A percentile compares a stretch with the other conserved stretches of the same genome.
Evolutionary conservation across 768 basidiomycete species (phyloP).

Genomic region (Inosperma sp.): DNA sequence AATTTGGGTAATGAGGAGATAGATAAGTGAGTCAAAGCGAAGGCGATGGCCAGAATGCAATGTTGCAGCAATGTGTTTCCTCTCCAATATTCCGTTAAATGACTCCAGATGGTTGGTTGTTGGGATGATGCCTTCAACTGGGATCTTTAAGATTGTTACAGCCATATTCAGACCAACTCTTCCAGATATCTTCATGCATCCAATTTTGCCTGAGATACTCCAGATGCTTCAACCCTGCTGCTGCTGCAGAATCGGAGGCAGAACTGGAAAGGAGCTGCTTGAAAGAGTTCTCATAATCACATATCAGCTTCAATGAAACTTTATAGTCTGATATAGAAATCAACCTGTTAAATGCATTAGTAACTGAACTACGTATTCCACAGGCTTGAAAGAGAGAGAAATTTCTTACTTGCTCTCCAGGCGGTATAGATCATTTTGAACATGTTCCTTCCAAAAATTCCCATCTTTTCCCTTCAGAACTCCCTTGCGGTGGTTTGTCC

Average conservation of each 20-base stretch:
- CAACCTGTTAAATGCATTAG: too few species aligned
- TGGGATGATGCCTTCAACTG: slow-evolving; percentile 27
- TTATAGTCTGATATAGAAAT: too few species aligned
- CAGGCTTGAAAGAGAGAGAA: too few species aligned
- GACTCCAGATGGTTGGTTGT: slow-evolving; percentile 41
- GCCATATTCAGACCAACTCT: background rate
- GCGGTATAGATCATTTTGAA: too few species aligned
- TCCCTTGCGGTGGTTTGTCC: slow-evolving; percentile 25
- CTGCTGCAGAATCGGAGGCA: too few species aligned
- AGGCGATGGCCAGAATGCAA: slow-evolving; percentile 27
- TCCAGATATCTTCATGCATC: background rate
- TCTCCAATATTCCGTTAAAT: slow-evolving; percentile 35
- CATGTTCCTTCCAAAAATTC: slow-evolving; percentile 4
- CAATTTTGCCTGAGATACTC: background rate
- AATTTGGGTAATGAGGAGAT: slow-evolving; percentile 14
- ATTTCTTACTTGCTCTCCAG: too few species aligned
- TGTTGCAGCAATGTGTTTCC: slow-evolving; percentile 13
- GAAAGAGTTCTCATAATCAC: too few species aligned
- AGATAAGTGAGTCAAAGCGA: slow-evolving; percentile 20
- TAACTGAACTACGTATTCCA: too few species aligned
- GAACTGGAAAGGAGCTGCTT: too few species aligned
- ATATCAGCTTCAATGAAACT: too few species aligned
- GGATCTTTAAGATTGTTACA: background rate
- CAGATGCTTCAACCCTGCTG: background rate
- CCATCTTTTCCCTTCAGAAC: background rate